phyloP scores from a whole-genome alignment of 2,329 filamentous ascomycete species.

The Davidsoniella australis region DNA sequence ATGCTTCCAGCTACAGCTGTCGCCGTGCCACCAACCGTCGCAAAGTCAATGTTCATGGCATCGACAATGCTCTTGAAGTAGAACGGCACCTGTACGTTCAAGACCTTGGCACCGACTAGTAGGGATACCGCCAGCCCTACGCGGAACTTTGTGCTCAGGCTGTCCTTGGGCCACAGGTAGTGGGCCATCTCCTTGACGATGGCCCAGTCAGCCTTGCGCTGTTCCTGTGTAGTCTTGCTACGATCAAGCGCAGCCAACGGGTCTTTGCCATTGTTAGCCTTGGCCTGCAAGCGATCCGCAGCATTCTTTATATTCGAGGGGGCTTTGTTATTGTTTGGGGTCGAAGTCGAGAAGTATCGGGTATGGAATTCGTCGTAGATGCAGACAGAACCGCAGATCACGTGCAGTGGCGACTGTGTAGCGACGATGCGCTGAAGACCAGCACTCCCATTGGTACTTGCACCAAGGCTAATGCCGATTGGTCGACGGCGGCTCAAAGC shows the following conservation, averaged over 20 bases:
- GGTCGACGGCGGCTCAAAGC: conserved; percentile 5
- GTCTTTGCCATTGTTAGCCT: conserved; percentile 21
- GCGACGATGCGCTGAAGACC: conserved; percentile 1
- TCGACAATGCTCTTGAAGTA: conserved; percentile 99
- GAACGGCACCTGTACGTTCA: conserved; percentile 96
- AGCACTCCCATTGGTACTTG: neutral
- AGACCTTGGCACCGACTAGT: conserved; percentile 75
- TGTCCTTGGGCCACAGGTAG: conserved; percentile 90
- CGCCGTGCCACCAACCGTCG: conserved; percentile 71
- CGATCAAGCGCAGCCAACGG: conserved; percentile 43
- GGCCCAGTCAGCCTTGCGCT: conserved; percentile 93
- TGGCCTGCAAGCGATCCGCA: conserved; percentile 3
- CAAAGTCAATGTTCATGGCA: conserved; percentile 90
- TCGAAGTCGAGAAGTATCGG: conserved; percentile 3
- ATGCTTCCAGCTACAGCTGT: conserved; percentile 79
- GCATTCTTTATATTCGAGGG: neutral
- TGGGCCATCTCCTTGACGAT: conserved; percentile 96
- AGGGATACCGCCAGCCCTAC: conserved; percentile 72
- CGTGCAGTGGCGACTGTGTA: conserved; percentile 2
- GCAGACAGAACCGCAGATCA: conserved; percentile 7
- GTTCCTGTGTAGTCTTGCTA: conserved; percentile 57
- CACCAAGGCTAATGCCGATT: neutral
- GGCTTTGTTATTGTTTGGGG: neutral
- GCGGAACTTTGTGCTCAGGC: conserved; percentile 53
- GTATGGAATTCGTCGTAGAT: conserved; percentile 9